Evolutionary conservation across 208 protist species (phyloP), one percentile per base, ranked within the genome.

Genomic region (Leishmania aethiopica): DNA sequence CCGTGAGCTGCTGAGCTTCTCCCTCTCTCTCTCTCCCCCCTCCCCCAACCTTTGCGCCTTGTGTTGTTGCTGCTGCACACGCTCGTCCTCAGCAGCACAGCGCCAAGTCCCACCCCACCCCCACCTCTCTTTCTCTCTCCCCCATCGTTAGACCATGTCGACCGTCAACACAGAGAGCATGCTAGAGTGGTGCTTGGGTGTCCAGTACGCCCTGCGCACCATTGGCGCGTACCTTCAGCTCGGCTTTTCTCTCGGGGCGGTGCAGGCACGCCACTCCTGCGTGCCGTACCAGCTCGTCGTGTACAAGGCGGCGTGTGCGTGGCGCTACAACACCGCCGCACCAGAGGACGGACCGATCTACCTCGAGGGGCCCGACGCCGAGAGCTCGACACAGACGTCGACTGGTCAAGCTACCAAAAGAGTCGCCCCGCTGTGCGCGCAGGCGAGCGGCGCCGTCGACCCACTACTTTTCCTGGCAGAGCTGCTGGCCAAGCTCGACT

Each of bases 161-260:
- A 85, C 80, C 25, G 86, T 93, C 25, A 83, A 84, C 74, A 84
- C 84, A 19, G 84, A 91, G 70, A 86, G 83, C 49, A 90, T 86
- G 76, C 83, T 88, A 78, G 55, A 78, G 47, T 93, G 86, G 90
- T 84, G 83, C 59, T 40, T 90, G 67, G 79, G 80, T 75, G 60
- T 62, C 35, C 79, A 91, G 75, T 86, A 91, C 72, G 88, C 82
- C 69, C 79, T 90, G 35, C 86, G 84, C 66, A 93, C 86, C n/a
- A 82, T 90, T 49, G 81, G 72, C 35, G 84, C 87, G 59, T 93
- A 93, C 75, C 70, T 93, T 25, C 82, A 84, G 64, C 79, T 93
- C 32, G 90, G 90, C 40, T 64, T 84, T 60, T 84, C 84, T 1
- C 83, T 93, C n/a, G 85, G 86, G 32, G 83, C 72, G 40, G 86